These are phyloP conservation scores for Actinidia chinensis DNA, from an alignment of 179 eudicot species.

Conservation along the genomic window DNA sequence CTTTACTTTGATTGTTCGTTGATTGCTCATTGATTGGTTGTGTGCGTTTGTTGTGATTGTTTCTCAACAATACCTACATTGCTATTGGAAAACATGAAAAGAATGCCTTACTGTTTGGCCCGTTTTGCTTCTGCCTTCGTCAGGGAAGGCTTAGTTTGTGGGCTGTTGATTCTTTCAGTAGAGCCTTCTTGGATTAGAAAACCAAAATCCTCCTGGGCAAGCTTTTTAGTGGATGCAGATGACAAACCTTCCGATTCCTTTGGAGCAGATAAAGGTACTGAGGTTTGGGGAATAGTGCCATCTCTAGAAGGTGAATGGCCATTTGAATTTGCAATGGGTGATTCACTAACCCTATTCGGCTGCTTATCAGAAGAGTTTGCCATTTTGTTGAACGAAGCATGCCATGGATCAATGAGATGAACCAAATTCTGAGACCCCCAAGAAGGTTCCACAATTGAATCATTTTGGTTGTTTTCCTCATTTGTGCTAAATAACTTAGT, in stretches of 20 bases:
- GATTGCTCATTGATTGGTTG: too few species aligned
- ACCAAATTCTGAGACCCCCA: constrained; percentile 32
- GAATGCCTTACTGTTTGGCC: constrained; percentile 56
- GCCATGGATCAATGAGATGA: constrained; percentile 20
- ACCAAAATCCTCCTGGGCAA: constrained; percentile 32
- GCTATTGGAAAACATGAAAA: constrained; percentile 1
- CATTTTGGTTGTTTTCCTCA: constrained; percentile 19
- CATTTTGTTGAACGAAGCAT: constrained; percentile 18
- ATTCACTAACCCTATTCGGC: constrained; percentile 22
- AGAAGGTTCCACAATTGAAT: constrained; percentile 18
- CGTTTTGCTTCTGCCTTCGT: constrained; percentile 57
- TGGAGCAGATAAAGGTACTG: constrained; percentile 28
- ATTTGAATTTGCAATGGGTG: constrained; percentile 9
- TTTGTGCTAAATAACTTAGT: constrained; percentile 4
- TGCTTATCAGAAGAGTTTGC: constrained; percentile 18
- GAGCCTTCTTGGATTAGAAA: constrained; percentile 31
- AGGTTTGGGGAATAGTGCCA: constrained; percentile 23
- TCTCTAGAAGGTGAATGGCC: constrained; percentile 23
- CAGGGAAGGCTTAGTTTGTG: constrained; percentile 37
- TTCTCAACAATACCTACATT: too few species aligned
- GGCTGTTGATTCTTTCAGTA: constrained; percentile 30
- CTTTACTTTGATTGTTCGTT: too few species aligned
- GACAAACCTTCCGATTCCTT: constrained; percentile 28
- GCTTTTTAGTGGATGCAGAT: constrained; percentile 18
- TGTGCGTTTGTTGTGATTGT: too few species aligned